A percentile compares a stretch with the other conserved stretches of the same genome.
Evolutionary conservation across 2,329 filamentous ascomycete species (phyloP).

Genomic region (Ilyonectria mors-panacis): DNA sequence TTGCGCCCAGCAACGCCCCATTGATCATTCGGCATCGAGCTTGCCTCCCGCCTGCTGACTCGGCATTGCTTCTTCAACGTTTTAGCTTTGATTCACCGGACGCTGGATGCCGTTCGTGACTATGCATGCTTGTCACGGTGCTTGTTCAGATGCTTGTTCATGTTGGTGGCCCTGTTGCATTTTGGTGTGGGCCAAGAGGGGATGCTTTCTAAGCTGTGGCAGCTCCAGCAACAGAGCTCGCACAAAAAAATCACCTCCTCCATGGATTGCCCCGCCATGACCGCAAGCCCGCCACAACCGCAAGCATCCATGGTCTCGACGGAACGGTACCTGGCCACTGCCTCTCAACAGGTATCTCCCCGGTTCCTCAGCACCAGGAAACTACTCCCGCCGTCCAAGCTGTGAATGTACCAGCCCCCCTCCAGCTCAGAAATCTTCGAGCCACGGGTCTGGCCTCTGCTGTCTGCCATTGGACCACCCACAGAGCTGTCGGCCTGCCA

Average conservation of each 20-base stretch:
- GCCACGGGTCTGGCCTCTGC: conserved; percentile 34
- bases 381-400: conserved; percentile 29
- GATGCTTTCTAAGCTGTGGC: conserved; percentile 17
- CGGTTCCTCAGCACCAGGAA: background rate
- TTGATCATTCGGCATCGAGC: conserved; percentile 12
- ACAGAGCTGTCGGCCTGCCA: conserved; percentile 32
- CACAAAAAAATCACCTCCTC: conserved; percentile 18
- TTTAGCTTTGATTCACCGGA: background rate
- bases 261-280: conserved; percentile 23
- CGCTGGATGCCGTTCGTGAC: background rate
- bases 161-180: background rate
- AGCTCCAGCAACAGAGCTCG: conserved; percentile 3
- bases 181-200: background rate
- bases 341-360: conserved; percentile 30
- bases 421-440: conserved; percentile 35
- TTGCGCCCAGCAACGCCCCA: conserved; percentile 8
- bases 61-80: background rate
- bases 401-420: conserved; percentile 14
- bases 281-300: conserved; percentile 10
- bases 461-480: conserved; percentile 36
- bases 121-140: background rate
- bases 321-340: conserved; percentile 19
- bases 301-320: background rate
- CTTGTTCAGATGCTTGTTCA: conserved; percentile 1
- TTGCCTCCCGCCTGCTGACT: background rate